A percentile compares a stretch with the other conserved stretches of the same genome.
phyloP scores from a whole-genome alignment of 768 basidiomycete species.

The Pleurotus tuber-regium region DNA sequence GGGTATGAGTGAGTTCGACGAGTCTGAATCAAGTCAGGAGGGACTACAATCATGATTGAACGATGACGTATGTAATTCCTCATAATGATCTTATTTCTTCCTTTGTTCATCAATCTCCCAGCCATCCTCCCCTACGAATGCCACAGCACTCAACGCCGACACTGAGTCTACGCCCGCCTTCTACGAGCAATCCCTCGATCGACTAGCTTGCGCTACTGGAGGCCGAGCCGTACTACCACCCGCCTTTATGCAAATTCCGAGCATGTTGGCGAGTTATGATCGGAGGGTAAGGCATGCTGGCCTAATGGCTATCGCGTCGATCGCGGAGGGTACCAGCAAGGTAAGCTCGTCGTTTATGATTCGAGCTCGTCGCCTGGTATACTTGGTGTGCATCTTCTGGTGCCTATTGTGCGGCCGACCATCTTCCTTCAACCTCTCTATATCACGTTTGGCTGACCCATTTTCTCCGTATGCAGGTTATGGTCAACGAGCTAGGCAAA shows the following conservation, averaged over 20 bases:
- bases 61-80: constrained; percentile 62
- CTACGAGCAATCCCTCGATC: constrained; percentile 82
- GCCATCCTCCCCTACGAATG: background rate
- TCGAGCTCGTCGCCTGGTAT: background rate
- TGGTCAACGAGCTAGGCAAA: constrained; percentile 80
- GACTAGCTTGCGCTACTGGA: constrained; percentile 77
- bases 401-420: background rate
- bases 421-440: no score
- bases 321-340: constrained; percentile 81
- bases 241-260: constrained; percentile 79
- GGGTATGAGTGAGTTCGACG: constrained; percentile 77
- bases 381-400: background rate
- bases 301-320: constrained; percentile 81
- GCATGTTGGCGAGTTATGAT: constrained; percentile 77
- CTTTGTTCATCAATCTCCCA: constrained; percentile 6
- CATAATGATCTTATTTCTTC: no score
- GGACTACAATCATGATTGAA: background rate
- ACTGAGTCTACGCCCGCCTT: constrained; percentile 47
- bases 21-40: constrained; percentile 19
- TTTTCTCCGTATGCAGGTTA: constrained; percentile 42
- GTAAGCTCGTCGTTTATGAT: constrained; percentile 36
- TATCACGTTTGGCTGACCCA: no score
- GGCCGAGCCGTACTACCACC: constrained; percentile 74
- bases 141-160: constrained; percentile 2
- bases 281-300: constrained; percentile 87